A percentile compares a stretch with the other conserved stretches of the same genome.
These are phyloP conservation scores for Globisporangium lucens DNA, from an alignment of 352 stramenopile genomes.

Conservation along the genomic window DNA sequence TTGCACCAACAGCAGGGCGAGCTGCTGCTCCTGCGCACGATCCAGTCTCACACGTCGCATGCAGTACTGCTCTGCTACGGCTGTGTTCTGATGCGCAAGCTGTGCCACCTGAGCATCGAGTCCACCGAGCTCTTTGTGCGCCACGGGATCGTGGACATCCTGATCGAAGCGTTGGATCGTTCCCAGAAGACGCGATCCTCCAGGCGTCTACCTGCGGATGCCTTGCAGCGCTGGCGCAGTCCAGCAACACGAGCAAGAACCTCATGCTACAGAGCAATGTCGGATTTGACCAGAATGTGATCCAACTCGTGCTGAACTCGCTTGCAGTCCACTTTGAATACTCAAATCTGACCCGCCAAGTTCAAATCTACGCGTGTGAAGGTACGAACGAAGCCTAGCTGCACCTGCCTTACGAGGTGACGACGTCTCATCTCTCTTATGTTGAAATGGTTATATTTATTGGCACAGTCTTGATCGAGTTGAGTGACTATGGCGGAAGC, in stretches of 20 bases:
- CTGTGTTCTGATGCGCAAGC: constrained; percentile 70
- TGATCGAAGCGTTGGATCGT: constrained; percentile 42
- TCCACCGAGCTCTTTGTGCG: constrained; percentile 61
- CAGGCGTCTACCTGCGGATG: constrained; percentile 64
- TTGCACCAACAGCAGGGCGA: constrained; percentile 60
- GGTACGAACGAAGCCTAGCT: constrained; percentile 20
- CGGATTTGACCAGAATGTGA: constrained; percentile 29
- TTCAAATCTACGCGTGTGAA: constrained; percentile 81
- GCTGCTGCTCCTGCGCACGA: constrained; percentile 48
- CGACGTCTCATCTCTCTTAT: background rate
- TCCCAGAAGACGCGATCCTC: constrained; percentile 65
- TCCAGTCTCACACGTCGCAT: constrained; percentile 51
- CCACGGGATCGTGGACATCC: constrained; percentile 46
- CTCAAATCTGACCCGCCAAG: constrained; percentile 71
- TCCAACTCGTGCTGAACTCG: constrained; percentile 42
- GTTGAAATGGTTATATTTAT: background rate
- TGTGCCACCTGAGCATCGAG: constrained; percentile 69
- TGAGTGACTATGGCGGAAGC: constrained; percentile 55
- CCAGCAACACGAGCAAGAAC: constrained; percentile 55
- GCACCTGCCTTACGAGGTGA: background rate
- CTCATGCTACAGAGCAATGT: constrained; percentile 42
- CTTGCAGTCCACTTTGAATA: constrained; percentile 59
- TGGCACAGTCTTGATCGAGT: constrained; percentile 48
- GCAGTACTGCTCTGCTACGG: constrained; percentile 76
- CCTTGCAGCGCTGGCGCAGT: constrained; percentile 55